Evolutionary conservation across 208 protist genomes (phyloP), one percentile per base, ranked within the genome.

Genomic region (Leishmania martiniquensis): DNA sequence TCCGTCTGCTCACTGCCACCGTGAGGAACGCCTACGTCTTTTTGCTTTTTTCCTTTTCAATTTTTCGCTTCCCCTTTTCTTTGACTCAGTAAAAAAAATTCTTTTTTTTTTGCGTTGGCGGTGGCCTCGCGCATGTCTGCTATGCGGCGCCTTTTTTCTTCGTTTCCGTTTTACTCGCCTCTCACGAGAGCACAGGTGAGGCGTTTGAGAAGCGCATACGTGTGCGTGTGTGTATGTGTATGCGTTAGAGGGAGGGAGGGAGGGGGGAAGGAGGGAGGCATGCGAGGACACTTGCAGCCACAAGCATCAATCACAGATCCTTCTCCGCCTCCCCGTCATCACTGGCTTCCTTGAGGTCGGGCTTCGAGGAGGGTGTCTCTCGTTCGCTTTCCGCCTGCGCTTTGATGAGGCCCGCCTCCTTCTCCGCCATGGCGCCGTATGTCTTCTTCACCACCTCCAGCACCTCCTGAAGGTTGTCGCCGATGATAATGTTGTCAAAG

Each of bases 401-500:
- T 32, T 76, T 32, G 39, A 74, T n/a, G 32, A 75, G 55, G 10
- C 51, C 34, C 66, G 47, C 77, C 76, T 83, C 78, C 72, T 77
- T 20, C 62, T 72, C 71, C 5, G 73, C 70, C 54, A 86, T 83
- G 71, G 75, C 75, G 65, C 75, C 83, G 75, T 83, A 83, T 37
- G 78, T 81, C n/a, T 32, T 52, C 55, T 80, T 68, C 62, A 86
- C 74, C 32, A 80, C 32, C 54, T 51, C 75, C 66, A 97, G 77
- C 73, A 98, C 97, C 77, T 98, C 97, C 51, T 85, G 79, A 25
- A 97, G 37, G 78, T 91, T 66, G 78, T 99, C 96, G 49, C 90
- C 87, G 60, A 99, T 83, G 70, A 99, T 87, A 78, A 99, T 98
- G 89, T 99, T 96, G 78, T 99, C 95, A 83, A 99, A 99, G 84